Base-by-base conservation (phyloP, 2,329 filamentous ascomycete genomes). In the Fusarium pseudocircinatum region DNA sequence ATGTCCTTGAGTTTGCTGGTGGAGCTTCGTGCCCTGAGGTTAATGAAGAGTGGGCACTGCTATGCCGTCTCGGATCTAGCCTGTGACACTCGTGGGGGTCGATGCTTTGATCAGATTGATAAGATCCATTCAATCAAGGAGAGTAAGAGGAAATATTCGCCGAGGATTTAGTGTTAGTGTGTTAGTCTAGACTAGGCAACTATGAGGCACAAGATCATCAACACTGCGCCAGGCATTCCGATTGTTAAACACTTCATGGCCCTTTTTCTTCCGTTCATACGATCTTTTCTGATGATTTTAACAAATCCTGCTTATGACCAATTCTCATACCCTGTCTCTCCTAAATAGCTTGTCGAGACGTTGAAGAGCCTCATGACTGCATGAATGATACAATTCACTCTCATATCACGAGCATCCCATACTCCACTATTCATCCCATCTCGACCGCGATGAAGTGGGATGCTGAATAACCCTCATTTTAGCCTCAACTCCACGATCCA, bases 61-160 rank as follows among this genome's bases (percentile, higher is more conserved):
- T 44, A 24, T 16, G 28, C 37, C 63, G 20, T 40, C 26, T 40
- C 18, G 20, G 60, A 24, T 40, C 39, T 64, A 39, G 32, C 52
- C 28, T 50, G 28, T 30, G n/a, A 56, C 53, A 42, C 15, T 44
- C 47, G 34, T n/a, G 24, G n/a, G 26, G 30, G 36, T 24, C 18
- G 10, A 30, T 40, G 16, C 4, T 12, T 43, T 60, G 63, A 69
- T 75, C 22, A 37, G 75, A 76, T 76, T 72, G 75, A 76, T 75
- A 75, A 76, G 72, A 75, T 74, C 59, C 22, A 40, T 39, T 34
- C 15, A 42, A 10, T 7, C 18, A 46, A 32, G n/a, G 32, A 47
- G 20, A 34, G 20, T 1, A 58, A 28, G 40, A n/a, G 40, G 46
- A 22, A 54, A 32, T n/a, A 54, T n/a, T 22, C 34, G 36, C 36